A percentile compares a stretch with the other conserved stretches of the same genome.
Conservation (phyloP, 768 basidiomycete species). For the Fistulinella prunicolor region DNA sequence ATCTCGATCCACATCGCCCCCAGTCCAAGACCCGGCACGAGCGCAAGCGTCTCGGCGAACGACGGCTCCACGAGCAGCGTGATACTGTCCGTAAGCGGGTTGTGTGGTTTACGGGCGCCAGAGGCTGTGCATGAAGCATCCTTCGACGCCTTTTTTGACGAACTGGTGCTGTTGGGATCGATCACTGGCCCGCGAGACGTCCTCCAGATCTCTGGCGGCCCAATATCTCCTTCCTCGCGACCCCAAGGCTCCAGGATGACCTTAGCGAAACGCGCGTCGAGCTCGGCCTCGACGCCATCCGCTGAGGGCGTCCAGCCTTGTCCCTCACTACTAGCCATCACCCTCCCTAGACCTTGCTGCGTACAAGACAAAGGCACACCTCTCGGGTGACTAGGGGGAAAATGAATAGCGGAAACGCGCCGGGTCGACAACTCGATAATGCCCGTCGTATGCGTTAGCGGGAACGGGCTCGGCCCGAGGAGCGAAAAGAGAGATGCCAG, state of each 20-base stretch:
- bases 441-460: conserved; percentile 61
- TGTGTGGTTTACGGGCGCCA: conserved; percentile 35
- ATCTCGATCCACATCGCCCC: conserved; percentile 71
- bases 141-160: no score
- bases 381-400: conserved; percentile 33
- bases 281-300: conserved; percentile 42
- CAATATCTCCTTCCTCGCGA: conserved; percentile 38
- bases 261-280: conserved; percentile 46
- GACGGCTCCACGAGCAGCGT: conserved; percentile 52
- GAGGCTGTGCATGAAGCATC: no score
- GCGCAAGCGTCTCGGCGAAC: conserved; percentile 38
- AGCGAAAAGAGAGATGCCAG: conserved; percentile 34
- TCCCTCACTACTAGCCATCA: conserved; percentile 2
- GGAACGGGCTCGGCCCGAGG: conserved; percentile 55
- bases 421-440: conserved; percentile 66
- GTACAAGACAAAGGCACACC: neutral
- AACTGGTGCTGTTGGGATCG: no score
- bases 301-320: conserved; percentile 20
- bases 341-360: neutral
- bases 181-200: conserved; percentile 39
- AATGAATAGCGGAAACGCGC: conserved; percentile 46
- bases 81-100: conserved; percentile 57
- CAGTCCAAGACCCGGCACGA: conserved; percentile 53
- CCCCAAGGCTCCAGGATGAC: conserved; percentile 58
- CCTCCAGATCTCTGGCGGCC: conserved; percentile 33